Conservation (phyloP, 1,284 basidiomycete species). For the Xerocomus amazonicus region DNA sequence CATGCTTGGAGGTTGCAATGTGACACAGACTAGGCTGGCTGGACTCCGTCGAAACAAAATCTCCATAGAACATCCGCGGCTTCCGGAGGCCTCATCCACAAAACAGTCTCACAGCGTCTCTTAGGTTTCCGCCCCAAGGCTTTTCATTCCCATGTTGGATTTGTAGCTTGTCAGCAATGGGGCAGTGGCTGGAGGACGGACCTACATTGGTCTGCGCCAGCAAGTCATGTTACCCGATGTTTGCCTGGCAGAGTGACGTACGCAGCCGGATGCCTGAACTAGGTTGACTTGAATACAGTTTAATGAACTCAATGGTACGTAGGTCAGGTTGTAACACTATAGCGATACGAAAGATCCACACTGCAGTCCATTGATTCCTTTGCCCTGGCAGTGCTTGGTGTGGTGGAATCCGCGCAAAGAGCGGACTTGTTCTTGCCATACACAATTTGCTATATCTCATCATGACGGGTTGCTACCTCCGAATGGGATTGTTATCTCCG, state of each 20-base stretch:
- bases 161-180: background rate
- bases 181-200: too few relatives aligned
- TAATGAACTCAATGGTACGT: background rate
- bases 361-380: slow-evolving; percentile 1
- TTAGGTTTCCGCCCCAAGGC: background rate
- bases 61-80: too few relatives aligned
- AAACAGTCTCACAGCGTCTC: background rate
- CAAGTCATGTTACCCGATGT: background rate
- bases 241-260: slow-evolving; percentile 1
- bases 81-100: too few relatives aligned
- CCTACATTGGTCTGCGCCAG: too few relatives aligned
- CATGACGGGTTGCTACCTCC: background rate
- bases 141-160: background rate
- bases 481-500: slow-evolving; percentile 9
- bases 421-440: slow-evolving; percentile 1
- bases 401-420: slow-evolving; percentile 8
- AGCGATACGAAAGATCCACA: background rate
- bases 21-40: background rate
- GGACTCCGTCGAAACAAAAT: background rate
- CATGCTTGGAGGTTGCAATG: background rate
- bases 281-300: background rate
- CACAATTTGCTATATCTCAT: slow-evolving; percentile 4
- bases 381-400: slow-evolving; percentile 1
- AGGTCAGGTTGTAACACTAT: background rate
- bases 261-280: background rate